Evolutionary conservation across 78 protist species (phyloP).

Genomic region (Planoprotostelium fungivorum): DNA sequence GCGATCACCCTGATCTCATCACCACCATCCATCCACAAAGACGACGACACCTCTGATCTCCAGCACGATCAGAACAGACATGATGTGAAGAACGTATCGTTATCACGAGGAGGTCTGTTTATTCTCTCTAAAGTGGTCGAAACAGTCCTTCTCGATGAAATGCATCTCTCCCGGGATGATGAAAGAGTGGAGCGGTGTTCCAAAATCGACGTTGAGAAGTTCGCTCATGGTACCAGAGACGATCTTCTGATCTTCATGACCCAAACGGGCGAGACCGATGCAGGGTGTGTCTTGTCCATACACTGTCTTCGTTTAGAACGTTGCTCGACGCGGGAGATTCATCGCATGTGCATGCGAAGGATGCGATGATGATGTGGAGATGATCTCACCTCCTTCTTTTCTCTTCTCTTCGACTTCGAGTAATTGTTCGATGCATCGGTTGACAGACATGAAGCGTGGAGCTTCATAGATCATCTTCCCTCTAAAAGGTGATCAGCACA

Average conservation of each 20-base stretch:
- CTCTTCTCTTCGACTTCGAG: constrained; percentile 70
- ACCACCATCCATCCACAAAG: no score
- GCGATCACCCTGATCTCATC: no score
- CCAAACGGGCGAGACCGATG: constrained; percentile 92
- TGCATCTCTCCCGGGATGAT: constrained; percentile 80
- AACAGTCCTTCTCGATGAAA: constrained; percentile 64
- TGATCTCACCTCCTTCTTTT: constrained; percentile 1
- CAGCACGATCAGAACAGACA: no score
- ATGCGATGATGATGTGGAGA: neutral
- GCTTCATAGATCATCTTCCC: constrained; percentile 93
- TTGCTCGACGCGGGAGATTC: neutral
- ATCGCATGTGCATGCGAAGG: neutral
- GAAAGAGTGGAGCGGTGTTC: constrained; percentile 87
- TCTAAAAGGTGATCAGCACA: constrained; percentile 1
- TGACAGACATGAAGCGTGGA: constrained; percentile 97
- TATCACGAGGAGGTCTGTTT: no score
- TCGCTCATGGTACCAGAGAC: constrained; percentile 73
- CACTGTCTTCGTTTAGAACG: constrained; percentile 11
- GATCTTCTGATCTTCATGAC: constrained; percentile 77
- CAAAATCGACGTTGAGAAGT: constrained; percentile 81
- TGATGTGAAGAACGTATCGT: no score
- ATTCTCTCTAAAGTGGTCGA: constrained; percentile 4
- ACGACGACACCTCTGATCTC: no score
- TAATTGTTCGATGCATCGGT: constrained; percentile 80
- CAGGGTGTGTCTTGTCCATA: constrained; percentile 44